Percentiles rank a stretch among this genome's conserved stretches.
phyloP scores from a whole-genome alignment of 495 filamentous ascomycete species.

The Penicillium subrubescens region DNA sequence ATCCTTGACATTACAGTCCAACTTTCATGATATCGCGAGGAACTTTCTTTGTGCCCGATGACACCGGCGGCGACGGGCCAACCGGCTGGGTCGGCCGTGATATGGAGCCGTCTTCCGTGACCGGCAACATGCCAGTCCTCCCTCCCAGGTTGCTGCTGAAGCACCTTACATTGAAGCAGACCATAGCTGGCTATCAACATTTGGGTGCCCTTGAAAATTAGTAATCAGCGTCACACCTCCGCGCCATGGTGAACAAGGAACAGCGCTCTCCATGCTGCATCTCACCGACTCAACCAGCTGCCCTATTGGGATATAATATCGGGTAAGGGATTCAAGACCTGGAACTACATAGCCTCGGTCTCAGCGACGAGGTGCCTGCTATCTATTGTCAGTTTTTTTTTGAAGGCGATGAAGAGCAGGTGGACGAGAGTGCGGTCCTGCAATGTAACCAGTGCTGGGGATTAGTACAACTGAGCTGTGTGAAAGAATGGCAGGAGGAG shows the following conservation, averaged over 20 bases:
- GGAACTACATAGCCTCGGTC: not conserved
- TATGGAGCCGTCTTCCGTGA: not conserved
- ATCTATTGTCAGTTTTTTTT: not conserved
- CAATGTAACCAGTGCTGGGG: not conserved
- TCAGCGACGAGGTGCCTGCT: not conserved
- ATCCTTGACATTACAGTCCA: no score
- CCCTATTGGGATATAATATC: no score
- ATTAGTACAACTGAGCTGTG: not conserved
- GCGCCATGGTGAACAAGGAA: no score
- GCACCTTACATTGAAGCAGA: not conserved
- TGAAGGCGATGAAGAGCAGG: not conserved
- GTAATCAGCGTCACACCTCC: no score
- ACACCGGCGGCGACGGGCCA: not conserved
- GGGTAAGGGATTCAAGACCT: no score
- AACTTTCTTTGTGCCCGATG: not conserved
- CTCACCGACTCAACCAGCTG: no score
- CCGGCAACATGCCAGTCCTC: no score
- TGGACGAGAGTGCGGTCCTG: not conserved
- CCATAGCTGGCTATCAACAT: not conserved
- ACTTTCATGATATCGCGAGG: no score
- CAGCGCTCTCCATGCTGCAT: no score
- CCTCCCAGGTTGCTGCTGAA: not conserved
- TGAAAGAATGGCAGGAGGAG: no score
- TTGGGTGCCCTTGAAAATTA: not conserved
- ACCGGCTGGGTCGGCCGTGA: not conserved